These are phyloP conservation scores for Aureobasidium vineae DNA, from an alignment of 2,329 filamentous ascomycete species.

Conservation along the genomic window DNA sequence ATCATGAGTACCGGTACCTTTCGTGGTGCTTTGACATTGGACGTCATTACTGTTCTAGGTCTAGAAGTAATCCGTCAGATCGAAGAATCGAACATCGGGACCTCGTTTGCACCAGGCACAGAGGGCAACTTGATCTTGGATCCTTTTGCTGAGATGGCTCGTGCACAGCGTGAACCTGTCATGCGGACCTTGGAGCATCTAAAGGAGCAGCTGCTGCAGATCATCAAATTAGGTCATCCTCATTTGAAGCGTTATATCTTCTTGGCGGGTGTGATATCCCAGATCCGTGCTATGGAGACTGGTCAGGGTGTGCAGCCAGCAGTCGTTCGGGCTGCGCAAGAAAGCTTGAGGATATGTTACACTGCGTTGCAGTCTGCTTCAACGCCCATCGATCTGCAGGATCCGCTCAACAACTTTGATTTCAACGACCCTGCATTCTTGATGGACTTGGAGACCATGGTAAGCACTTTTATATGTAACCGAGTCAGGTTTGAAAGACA, in stretches of 20 bases:
- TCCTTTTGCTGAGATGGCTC: too few species aligned
- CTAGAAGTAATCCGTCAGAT: background rate
- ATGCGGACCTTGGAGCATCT: too few species aligned
- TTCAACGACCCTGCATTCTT: background rate
- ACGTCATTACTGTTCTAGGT: background rate
- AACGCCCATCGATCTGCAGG: background rate
- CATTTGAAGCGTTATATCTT: background rate
- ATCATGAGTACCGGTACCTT: background rate
- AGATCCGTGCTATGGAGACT: background rate
- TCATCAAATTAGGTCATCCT: background rate
- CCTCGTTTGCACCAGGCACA: too few species aligned
- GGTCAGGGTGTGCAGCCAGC: background rate
- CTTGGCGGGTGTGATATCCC: background rate
- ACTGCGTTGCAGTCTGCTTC: background rate
- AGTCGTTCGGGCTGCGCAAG: background rate
- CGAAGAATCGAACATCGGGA: too few species aligned
- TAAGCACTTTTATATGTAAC: too few species aligned
- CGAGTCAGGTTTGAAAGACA: too few species aligned
- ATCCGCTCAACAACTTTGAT: background rate
- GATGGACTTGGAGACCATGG: too few species aligned
- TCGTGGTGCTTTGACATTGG: background rate
- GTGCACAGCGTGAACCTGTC: too few species aligned
- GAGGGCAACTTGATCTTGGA: too few species aligned
- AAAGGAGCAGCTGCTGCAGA: too few species aligned
- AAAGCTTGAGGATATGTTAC: background rate